Evolutionary conservation across 306 rosid species (phyloP).

Genomic region (Elaeagnus macrophylla): DNA sequence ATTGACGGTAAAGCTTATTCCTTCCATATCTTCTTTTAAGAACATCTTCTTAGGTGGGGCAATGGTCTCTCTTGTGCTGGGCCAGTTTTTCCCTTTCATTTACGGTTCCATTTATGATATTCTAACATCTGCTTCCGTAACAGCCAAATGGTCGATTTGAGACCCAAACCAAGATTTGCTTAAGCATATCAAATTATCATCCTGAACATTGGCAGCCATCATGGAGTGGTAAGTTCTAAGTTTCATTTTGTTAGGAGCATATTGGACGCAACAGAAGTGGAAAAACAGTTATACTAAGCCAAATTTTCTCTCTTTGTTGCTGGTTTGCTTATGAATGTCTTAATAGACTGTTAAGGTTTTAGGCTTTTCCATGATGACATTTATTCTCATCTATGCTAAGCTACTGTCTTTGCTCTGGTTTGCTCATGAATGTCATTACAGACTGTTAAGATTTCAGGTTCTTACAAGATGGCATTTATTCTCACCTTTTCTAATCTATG

Average conservation of each 20-base stretch:
- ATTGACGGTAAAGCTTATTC: constrained; percentile 48
- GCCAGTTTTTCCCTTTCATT: not conserved
- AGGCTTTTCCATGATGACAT: no score
- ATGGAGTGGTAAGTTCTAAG: constrained; percentile 65
- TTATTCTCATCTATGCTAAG: no score
- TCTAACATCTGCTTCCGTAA: constrained; percentile 21
- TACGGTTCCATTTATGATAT: not conserved
- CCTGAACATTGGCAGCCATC: constrained; percentile 99
- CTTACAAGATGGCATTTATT: not conserved
- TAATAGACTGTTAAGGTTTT: no score
- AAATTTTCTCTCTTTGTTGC: no score
- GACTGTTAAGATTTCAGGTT: not conserved
- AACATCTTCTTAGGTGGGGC: not conserved
- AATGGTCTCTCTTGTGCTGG: not conserved
- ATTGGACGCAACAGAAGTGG: not conserved
- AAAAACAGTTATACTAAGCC: no score
- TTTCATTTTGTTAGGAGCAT: not conserved
- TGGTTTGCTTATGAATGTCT: no score
- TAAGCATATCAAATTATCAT: constrained; percentile 94
- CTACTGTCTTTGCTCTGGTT: no score
- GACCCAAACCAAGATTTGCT: constrained; percentile 92
- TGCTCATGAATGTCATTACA: no score
- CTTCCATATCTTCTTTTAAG: not conserved
- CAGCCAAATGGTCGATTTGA: constrained; percentile 97
- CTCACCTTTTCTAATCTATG: constrained; percentile 12